These are phyloP conservation scores for Hydnomerulius pinastri DNA, from an alignment of 768 basidiomycete species.

Conservation along the genomic window DNA sequence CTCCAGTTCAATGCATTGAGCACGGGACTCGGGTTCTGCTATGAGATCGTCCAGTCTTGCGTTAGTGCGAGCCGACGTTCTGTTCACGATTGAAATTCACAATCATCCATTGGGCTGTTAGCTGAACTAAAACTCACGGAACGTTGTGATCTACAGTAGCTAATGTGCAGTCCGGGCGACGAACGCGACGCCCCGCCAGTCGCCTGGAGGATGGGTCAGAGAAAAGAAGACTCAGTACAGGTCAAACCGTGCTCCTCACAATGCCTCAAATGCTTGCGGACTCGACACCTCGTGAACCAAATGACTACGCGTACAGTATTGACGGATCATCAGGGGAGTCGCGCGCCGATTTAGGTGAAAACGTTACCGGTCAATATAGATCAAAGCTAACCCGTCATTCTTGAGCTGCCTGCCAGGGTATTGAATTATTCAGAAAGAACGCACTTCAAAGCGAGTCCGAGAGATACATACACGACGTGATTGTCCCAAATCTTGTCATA, in stretches of 20 bases:
- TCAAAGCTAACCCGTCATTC: slow-evolving; percentile 74
- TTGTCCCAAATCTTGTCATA: slow-evolving; percentile 99
- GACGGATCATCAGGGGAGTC: background rate
- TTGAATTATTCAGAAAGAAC: slow-evolving; percentile 12
- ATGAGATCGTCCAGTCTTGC: slow-evolving; percentile 80
- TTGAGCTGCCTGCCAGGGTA: slow-evolving; percentile 56
- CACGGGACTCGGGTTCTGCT: slow-evolving; percentile 80
- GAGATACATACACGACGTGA: slow-evolving; percentile 76
- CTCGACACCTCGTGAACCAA: slow-evolving; percentile 92
- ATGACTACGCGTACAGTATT: slow-evolving; percentile 39
- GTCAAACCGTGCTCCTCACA: slow-evolving; percentile 57
- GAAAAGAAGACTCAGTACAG: slow-evolving; percentile 1
- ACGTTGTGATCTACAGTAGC: slow-evolving; percentile 90
- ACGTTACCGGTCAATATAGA: slow-evolving; percentile 79
- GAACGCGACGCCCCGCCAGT: slow-evolving; percentile 73
- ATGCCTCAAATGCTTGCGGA: slow-evolving; percentile 88
- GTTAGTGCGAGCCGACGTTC: slow-evolving; percentile 60
- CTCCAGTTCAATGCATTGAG: slow-evolving; percentile 81
- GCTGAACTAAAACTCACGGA: slow-evolving; percentile 53
- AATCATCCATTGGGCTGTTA: no score
- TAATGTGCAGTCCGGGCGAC: slow-evolving; percentile 85
- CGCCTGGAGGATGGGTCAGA: slow-evolving; percentile 43
- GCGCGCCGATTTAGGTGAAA: background rate
- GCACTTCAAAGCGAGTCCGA: slow-evolving; percentile 7
- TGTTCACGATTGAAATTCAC: background rate